A percentile compares a stretch with the other conserved stretches of the same genome.
These are phyloP conservation scores for Chloromonas sp. DNA, from an alignment of 163 green algal genomes.

Conservation along the genomic window DNA sequence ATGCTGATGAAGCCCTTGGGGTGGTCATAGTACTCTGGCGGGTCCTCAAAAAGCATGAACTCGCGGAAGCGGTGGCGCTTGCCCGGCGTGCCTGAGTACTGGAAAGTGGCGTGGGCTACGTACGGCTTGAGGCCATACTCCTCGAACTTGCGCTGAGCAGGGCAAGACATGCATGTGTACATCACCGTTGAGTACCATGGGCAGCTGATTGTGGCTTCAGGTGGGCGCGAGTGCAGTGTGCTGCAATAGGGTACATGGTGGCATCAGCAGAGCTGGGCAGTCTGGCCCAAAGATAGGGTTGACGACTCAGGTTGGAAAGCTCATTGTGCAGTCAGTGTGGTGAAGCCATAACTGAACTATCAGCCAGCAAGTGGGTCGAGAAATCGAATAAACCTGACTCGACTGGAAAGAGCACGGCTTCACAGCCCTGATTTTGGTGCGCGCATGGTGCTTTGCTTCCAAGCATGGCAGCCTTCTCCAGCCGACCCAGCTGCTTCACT, in stretches of 20 bases:
- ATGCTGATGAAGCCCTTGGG: slow-evolving; percentile 12
- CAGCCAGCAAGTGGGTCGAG: too few relatives aligned
- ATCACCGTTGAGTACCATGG: not conserved
- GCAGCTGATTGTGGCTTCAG: not conserved
- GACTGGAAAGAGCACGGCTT: too few relatives aligned
- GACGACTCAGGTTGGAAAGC: too few relatives aligned
- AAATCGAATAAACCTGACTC: too few relatives aligned
- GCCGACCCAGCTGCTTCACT: too few relatives aligned
- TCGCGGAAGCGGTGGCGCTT: slow-evolving; percentile 58
- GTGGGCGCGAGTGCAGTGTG: not conserved
- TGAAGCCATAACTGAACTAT: too few relatives aligned
- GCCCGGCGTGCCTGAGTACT: slow-evolving; percentile 41
- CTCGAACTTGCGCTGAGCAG: slow-evolving; percentile 24
- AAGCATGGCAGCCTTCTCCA: too few relatives aligned
- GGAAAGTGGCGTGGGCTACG: slow-evolving; percentile 71
- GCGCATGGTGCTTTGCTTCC: too few relatives aligned
- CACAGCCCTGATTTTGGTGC: too few relatives aligned
- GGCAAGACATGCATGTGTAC: not conserved
- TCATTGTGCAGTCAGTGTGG: too few relatives aligned
- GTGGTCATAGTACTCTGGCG: slow-evolving; percentile 55
- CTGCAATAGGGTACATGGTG: not conserved
- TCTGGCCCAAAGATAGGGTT: not conserved
- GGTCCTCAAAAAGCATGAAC: slow-evolving; percentile 47
- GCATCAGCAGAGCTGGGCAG: not conserved
- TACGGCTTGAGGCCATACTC: slow-evolving; percentile 49